Evolutionary conservation across 2,329 filamentous ascomycete species (phyloP).

Genomic region (Microdochium trichocladiopsis): DNA sequence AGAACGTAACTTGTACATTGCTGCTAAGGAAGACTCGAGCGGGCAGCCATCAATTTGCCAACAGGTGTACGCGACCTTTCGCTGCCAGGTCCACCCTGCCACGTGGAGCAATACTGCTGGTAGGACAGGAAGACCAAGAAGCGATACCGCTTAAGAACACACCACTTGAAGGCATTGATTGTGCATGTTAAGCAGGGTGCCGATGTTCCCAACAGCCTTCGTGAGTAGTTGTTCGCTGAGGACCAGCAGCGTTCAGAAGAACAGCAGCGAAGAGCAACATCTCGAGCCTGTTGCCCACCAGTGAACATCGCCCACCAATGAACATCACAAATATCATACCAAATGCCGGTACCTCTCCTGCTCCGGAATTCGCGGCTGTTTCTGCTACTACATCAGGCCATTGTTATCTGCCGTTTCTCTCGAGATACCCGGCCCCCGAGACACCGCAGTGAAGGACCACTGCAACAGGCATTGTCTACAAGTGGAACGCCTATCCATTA

Average conservation of each 20-base stretch:
- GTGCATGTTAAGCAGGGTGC: too few relatives aligned
- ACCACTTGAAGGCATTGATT: conserved; percentile 2
- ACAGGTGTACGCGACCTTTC: too few relatives aligned
- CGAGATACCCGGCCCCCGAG: not conserved
- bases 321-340: not conserved
- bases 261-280: not conserved
- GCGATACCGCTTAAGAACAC: conserved; percentile 2
- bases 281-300: not conserved
- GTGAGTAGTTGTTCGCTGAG: not conserved
- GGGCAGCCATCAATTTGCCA: too few relatives aligned
- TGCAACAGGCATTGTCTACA: too few relatives aligned
- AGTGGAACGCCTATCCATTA: too few relatives aligned
- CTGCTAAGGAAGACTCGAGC: too few relatives aligned
- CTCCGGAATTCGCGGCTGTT: not conserved
- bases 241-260: not conserved
- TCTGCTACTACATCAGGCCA: not conserved
- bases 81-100: conserved; percentile 3
- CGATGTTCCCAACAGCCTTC: too few relatives aligned
- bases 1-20: too few relatives aligned
- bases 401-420: too few relatives aligned
- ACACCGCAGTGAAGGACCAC: not conserved
- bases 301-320: not conserved
- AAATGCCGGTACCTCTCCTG: not conserved
- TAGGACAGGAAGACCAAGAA: conserved; percentile 2
- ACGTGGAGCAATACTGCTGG: conserved; percentile 3